Conservation (phyloP, 345 rosid genomes). For the Eucalyptus pauciflora region DNA sequence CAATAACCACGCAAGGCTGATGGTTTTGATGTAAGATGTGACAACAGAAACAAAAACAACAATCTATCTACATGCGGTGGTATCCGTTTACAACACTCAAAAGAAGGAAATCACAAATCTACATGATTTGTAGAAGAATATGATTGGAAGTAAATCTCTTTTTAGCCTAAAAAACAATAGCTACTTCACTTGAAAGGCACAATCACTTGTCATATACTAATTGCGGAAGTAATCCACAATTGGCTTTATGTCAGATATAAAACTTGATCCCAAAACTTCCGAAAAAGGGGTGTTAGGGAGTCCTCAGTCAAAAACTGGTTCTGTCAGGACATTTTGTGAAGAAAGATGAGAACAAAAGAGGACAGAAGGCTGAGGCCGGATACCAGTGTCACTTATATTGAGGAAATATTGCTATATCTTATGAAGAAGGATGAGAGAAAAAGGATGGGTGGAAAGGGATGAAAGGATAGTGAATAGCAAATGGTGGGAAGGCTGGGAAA, state of each 20-base stretch:
- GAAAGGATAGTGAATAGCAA: background rate
- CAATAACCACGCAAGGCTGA: too few relatives aligned
- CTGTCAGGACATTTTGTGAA: background rate
- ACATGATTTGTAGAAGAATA: background rate
- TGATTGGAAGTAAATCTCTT: background rate
- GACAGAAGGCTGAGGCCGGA: background rate
- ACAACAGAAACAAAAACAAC: too few relatives aligned
- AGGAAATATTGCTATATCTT: background rate
- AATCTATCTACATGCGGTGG: background rate
- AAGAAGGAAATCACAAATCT: too few relatives aligned
- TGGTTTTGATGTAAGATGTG: too few relatives aligned
- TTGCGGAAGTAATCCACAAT: too few relatives aligned
- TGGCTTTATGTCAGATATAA: too few relatives aligned
- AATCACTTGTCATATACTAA: too few relatives aligned
- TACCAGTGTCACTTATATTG: background rate
- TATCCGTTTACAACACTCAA: background rate
- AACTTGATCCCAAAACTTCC: background rate
- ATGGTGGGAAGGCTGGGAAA: background rate
- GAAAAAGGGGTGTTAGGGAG: background rate
- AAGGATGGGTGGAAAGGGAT: background rate
- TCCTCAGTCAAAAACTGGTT: background rate
- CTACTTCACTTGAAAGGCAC: too few relatives aligned
- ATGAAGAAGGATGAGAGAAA: background rate
- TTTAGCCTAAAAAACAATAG: background rate
- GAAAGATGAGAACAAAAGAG: background rate